Evolutionary conservation across 1,139 yeast species (phyloP), one percentile per base, ranked within the genome.

Genomic region (Kodamaea ohmeri): DNA sequence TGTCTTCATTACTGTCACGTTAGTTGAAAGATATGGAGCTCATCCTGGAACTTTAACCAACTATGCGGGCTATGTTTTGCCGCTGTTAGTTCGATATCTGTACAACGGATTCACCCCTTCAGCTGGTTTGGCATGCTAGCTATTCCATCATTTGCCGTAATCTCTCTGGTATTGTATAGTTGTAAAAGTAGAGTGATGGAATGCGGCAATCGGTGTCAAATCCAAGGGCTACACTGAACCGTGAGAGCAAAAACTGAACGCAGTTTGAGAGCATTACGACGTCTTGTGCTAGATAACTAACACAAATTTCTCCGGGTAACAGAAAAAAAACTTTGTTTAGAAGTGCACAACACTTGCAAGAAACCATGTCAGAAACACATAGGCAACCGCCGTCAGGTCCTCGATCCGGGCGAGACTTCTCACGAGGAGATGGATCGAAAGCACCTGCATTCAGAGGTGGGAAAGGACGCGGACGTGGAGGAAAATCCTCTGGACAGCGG

Each of bases 351-450:
- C 24, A 4, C 18, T 14, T 7, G 6, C 18, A 8, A 20, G 7
- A 8, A 25, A 33, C 34, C 20, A 69, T 70, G 76, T 67, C 75
- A 25, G 74, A 69, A 39, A 60, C 67, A 44, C 65, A 65, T 44
- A 66, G 70, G 52, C 71, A 67, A 48, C 73, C 68, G 14, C 65
- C 69, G 28, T 41, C 60, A 1, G 71, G 69, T 4, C 70, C 71
- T 2, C 60, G 55, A 38, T 63, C 61, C 4, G 50, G 53, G n/a
- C 49, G 60, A 37, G 55, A 52, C 33, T 50, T 43, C 30, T 46
- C 44, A 18, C 41, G 48, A 15, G 39, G 19, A 3, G 26, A 18
- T 5, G 19, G 17, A n/a, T 9, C 17, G 5, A 8, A 6, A 7
- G 13, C 29, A 8, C 13, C 13, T 11, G 7, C 13, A 11, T 25